Evolutionary conservation across 164 flowering plant species (phyloP).

Genomic region (Chimonanthus praecox): DNA sequence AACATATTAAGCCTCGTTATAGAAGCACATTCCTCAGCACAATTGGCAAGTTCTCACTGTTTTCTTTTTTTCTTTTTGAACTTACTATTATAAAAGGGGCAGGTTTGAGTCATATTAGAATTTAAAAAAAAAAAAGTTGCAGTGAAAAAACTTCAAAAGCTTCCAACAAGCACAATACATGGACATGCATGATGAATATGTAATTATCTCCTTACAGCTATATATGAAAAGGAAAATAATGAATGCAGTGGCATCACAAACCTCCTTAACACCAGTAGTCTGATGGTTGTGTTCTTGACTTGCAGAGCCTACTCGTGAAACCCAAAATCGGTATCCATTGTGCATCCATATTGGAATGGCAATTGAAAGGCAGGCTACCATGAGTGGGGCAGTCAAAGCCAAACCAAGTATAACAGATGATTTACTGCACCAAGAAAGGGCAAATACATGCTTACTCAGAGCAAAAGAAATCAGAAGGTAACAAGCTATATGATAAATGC

Average conservation of each 20-base stretch:
- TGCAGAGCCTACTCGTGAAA: slow-evolving; percentile 37
- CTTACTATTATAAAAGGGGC: too few species aligned
- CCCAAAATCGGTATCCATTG: slow-evolving; percentile 82
- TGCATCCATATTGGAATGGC: slow-evolving; percentile 87
- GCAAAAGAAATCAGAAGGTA: background rate
- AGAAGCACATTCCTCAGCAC: background rate
- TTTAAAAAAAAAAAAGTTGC: too few species aligned
- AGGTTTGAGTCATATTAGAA: too few species aligned
- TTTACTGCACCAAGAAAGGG: slow-evolving; percentile 59
- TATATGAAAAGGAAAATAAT: too few species aligned
- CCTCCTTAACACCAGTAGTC: slow-evolving; percentile 64
- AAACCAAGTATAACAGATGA: slow-evolving; percentile 93
- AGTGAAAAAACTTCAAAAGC: background rate
- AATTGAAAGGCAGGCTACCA: slow-evolving; percentile 91
- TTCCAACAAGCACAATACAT: background rate
- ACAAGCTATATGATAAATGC: background rate
- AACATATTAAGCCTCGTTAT: too few species aligned
- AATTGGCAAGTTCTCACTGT: too few species aligned
- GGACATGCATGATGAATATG: background rate
- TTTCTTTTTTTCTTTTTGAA: too few species aligned
- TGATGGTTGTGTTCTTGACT: slow-evolving; percentile 38
- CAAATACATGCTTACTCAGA: background rate
- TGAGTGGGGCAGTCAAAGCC: slow-evolving; percentile 89
- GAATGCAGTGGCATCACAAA: slow-evolving; percentile 15
- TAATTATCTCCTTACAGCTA: background rate